These are phyloP conservation scores for Melianthus villosus DNA, from an alignment of 441 rosid genomes.

Conservation along the genomic window DNA sequence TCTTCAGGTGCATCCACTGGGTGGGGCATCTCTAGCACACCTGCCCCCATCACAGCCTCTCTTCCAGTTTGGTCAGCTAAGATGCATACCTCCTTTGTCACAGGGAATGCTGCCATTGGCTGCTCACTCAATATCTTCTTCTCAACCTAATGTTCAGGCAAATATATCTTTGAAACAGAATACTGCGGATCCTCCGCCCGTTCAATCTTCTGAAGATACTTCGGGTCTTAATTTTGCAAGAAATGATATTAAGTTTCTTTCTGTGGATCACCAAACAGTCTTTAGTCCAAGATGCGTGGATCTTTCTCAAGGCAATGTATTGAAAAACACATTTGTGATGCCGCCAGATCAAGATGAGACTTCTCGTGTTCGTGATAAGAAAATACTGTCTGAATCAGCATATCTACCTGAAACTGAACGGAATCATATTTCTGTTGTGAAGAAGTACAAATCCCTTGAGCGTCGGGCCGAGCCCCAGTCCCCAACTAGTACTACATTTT, in stretches of 20 bases:
- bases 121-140: slow-evolving; percentile 40
- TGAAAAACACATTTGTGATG: slow-evolving; percentile 15
- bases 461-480: slow-evolving; percentile 23
- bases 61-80: slow-evolving; percentile 83
- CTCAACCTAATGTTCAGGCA: slow-evolving; percentile 31
- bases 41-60: slow-evolving; percentile 59
- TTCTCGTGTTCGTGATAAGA: slow-evolving; percentile 13
- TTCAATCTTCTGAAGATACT: slow-evolving; percentile 28
- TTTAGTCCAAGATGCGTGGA: slow-evolving; percentile 28
- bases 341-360: slow-evolving; percentile 28
- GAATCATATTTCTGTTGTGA: slow-evolving; percentile 19
- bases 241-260: slow-evolving; percentile 19
- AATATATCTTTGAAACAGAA: slow-evolving; percentile 37
- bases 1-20: slow-evolving; percentile 76
- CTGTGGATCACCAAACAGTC: slow-evolving; percentile 28
- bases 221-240: slow-evolving; percentile 18
- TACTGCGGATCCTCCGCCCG: slow-evolving; percentile 24
- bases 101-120: slow-evolving; percentile 60
- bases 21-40: slow-evolving; percentile 42
- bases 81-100: slow-evolving; percentile 62
- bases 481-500: slow-evolving; percentile 18
- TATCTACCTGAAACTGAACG: slow-evolving; percentile 18
- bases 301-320: slow-evolving; percentile 26
- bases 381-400: slow-evolving; percentile 20
- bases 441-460: slow-evolving; percentile 16